A percentile compares a stretch with the other conserved stretches of the same genome.
Conservation (phyloP, 202 grass and related monocot genomes). For the Alloteropsis angusta region DNA sequence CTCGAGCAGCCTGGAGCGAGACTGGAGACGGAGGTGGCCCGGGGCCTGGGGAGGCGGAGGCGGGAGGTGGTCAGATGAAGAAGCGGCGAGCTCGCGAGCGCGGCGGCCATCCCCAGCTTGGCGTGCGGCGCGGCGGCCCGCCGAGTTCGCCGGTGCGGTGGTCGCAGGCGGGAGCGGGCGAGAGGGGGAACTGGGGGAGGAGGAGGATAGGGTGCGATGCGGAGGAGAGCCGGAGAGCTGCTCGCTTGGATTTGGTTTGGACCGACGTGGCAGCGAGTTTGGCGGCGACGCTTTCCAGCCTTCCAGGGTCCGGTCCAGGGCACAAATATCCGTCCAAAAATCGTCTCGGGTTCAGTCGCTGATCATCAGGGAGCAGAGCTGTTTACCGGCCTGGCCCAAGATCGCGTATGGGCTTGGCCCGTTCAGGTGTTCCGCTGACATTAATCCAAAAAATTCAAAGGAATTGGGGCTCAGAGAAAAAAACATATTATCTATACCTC, state of each 20-base stretch:
- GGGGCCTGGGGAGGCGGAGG: constrained; percentile 33
- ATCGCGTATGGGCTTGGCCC: neutral
- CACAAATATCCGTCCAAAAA: neutral
- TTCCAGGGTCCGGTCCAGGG: neutral
- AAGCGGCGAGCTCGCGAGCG: constrained; percentile 38
- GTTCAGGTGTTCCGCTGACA: neutral
- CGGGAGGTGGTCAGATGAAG: constrained; percentile 29
- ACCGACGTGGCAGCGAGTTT: neutral
- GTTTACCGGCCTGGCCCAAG: neutral
- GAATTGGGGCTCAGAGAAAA: neutral
- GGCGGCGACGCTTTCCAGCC: neutral
- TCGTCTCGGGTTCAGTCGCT: neutral
- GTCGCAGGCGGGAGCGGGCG: constrained; percentile 17
- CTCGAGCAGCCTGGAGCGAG: neutral
- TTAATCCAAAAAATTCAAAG: neutral
- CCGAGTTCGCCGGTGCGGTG: neutral
- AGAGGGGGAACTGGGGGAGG: neutral
- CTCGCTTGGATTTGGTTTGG: constrained; percentile 29
- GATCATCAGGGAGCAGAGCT: neutral
- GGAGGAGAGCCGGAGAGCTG: neutral
- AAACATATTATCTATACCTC: no score
- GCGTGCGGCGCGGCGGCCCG: neutral
- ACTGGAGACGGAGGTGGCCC: neutral
- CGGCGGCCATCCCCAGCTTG: constrained; percentile 25
- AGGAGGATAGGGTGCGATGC: constrained; percentile 19